These are phyloP conservation scores for Scedosporium minutisporum DNA, from an alignment of 2,329 filamentous ascomycete species.

Conservation along the genomic window DNA sequence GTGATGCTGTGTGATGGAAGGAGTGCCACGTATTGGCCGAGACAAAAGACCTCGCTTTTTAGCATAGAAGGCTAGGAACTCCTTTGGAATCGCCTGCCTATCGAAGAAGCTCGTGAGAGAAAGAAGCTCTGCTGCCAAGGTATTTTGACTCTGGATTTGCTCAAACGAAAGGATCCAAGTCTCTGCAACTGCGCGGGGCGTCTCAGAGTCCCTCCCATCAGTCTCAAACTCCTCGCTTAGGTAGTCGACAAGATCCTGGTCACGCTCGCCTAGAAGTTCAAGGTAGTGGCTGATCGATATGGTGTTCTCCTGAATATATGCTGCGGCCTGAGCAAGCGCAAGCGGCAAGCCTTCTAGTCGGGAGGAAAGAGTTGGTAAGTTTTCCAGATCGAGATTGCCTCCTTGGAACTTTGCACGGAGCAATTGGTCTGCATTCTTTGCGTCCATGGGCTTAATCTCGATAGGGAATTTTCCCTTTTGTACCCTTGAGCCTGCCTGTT, in stretches of 20 bases:
- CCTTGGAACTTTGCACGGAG: conserved; percentile 12
- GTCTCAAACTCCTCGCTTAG: conserved; percentile 22
- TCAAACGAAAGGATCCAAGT: conserved; percentile 26
- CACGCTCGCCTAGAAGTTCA: conserved; percentile 15
- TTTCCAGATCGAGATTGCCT: background rate
- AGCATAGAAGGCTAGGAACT: conserved; percentile 7
- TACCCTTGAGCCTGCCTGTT: conserved; percentile 17
- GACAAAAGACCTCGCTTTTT: too few relatives aligned
- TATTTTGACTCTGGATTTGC: conserved; percentile 17
- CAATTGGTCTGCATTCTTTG: conserved; percentile 16
- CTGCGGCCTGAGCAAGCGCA: conserved; percentile 23
- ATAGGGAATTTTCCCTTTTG: conserved; percentile 13
- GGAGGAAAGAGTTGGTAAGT: conserved; percentile 14
- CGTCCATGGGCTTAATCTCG: conserved; percentile 19
- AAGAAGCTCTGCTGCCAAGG: conserved; percentile 15
- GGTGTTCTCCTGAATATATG: conserved; percentile 22
- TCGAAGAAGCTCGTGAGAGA: conserved; percentile 18
- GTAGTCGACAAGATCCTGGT: conserved; percentile 12
- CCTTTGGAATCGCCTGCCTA: conserved; percentile 15
- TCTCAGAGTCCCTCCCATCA: conserved; percentile 17
- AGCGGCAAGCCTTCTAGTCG: too few relatives aligned
- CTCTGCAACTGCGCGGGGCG: conserved; percentile 15
- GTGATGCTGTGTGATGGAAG: too few relatives aligned
- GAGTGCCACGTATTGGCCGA: too few relatives aligned
- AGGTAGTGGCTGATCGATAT: conserved; percentile 18